Conservation (phyloP, 164 flowering plant species). For the Saururus chinensis region DNA sequence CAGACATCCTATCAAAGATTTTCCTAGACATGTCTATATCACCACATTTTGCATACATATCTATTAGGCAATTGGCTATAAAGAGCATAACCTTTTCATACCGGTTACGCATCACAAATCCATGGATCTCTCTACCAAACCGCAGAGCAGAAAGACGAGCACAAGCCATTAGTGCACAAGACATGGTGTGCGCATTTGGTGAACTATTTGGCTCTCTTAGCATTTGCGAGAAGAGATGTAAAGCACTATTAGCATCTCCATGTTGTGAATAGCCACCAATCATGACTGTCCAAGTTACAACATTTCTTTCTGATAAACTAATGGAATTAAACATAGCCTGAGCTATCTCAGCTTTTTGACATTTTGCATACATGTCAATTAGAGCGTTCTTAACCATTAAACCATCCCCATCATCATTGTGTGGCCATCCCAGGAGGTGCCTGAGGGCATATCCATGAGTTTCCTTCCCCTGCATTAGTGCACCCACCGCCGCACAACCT, state of each 20-base stretch:
- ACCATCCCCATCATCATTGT: constrained; percentile 30
- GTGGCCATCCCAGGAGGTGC: constrained; percentile 20
- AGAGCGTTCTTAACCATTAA: constrained; percentile 53
- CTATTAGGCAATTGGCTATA: constrained; percentile 69
- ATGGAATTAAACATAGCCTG: constrained; percentile 34
- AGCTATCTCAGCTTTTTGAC: constrained; percentile 27
- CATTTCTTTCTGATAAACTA: constrained; percentile 28
- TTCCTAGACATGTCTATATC: constrained; percentile 45
- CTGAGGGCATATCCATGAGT: constrained; percentile 49
- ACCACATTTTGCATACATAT: constrained; percentile 77
- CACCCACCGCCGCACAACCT: constrained; percentile 60
- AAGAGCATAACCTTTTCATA: constrained; percentile 32
- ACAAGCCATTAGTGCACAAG: constrained; percentile 74
- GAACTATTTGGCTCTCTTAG: constrained; percentile 13
- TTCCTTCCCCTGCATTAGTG: constrained; percentile 54
- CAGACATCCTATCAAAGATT: constrained; percentile 47
- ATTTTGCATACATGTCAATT: constrained; percentile 76
- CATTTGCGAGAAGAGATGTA: constrained; percentile 49
- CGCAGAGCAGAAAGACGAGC: constrained; percentile 50
- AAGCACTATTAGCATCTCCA: constrained; percentile 60
- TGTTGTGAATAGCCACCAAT: constrained; percentile 79
- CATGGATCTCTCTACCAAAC: constrained; percentile 59
- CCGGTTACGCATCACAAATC: constrained; percentile 40
- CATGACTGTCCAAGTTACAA: constrained; percentile 85
- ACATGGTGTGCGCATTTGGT: constrained; percentile 73